phyloP scores from a whole-genome alignment of 768 basidiomycete genomes.

The Cantharellus anzutake region DNA sequence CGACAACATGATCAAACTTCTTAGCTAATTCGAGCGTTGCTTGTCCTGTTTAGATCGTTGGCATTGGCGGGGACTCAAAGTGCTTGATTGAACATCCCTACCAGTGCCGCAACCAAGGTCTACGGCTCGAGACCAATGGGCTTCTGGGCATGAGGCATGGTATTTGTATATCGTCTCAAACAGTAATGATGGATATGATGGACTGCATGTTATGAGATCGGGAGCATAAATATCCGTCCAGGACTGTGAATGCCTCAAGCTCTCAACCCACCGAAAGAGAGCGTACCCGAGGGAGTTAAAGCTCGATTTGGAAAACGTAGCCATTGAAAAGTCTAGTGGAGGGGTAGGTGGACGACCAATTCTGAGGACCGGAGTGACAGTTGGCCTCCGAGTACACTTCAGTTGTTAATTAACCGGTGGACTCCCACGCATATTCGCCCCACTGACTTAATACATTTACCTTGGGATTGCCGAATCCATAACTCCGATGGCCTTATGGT shows the following conservation, averaged over 20 bases:
- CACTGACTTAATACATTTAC: no score
- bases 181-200: constrained; percentile 49
- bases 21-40: constrained; percentile 36
- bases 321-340: not conserved
- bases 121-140: constrained; percentile 36
- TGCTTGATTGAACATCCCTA: constrained; percentile 14
- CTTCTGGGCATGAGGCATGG: constrained; percentile 22
- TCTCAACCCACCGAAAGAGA: constrained; percentile 23
- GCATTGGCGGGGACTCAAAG: not conserved
- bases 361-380: no score
- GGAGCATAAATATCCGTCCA: constrained; percentile 48
- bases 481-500: no score
- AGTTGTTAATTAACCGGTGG: no score
- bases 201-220: constrained; percentile 47
- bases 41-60: constrained; percentile 32
- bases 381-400: no score
- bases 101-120: constrained; percentile 82
- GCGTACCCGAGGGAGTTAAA: constrained; percentile 57
- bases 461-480: no score
- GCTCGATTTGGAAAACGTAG: constrained; percentile 32
- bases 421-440: no score
- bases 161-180: constrained; percentile 44
- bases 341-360: no score
- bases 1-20: constrained; percentile 40
- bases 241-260: constrained; percentile 16